Percentiles rank a stretch among this genome's conserved stretches.
These are phyloP conservation scores for Mortierella sp. DNA, from an alignment of 371 early-diverging fungal species.

Conservation along the genomic window DNA sequence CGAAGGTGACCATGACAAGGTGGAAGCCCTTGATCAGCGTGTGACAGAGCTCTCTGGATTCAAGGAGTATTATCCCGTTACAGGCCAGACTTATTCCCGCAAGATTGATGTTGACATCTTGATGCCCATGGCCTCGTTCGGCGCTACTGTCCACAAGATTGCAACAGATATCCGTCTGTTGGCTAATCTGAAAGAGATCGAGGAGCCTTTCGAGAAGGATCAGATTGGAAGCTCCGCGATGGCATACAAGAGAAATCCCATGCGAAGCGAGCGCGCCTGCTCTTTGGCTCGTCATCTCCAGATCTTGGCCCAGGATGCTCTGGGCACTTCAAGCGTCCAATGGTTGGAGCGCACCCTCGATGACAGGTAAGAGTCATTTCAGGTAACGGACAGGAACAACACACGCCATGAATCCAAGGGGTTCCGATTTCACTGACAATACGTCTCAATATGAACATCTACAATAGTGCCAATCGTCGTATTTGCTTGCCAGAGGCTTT, in stretches of 20 bases:
- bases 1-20: slow-evolving; percentile 94
- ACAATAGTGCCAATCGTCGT: slow-evolving; percentile 89
- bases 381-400: background rate
- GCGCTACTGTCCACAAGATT: slow-evolving; percentile 96
- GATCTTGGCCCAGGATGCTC: slow-evolving; percentile 88
- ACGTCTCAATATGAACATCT: too few relatives aligned
- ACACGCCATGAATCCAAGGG: background rate
- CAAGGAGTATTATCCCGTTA: slow-evolving; percentile 86
- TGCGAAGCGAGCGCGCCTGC: slow-evolving; percentile 97
- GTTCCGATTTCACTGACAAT: background rate
- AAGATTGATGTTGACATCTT: slow-evolving; percentile 97
- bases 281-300: slow-evolving; percentile 95
- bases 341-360: slow-evolving; percentile 98
- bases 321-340: slow-evolving; percentile 92
- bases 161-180: slow-evolving; percentile 96
- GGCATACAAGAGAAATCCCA: slow-evolving; percentile 99
- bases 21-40: slow-evolving; percentile 88
- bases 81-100: slow-evolving; percentile 98
- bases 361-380: slow-evolving; percentile 67
- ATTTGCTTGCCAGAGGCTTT: slow-evolving; percentile 97
- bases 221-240: slow-evolving; percentile 98
- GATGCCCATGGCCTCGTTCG: slow-evolving; percentile 89
- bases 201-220: slow-evolving; percentile 98
- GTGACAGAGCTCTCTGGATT: slow-evolving; percentile 94
- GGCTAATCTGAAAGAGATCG: slow-evolving; percentile 96